Evolutionary conservation across 1,139 yeast species (phyloP), one percentile per base, ranked within the genome.

Genomic region (Candida tropicalis): DNA sequence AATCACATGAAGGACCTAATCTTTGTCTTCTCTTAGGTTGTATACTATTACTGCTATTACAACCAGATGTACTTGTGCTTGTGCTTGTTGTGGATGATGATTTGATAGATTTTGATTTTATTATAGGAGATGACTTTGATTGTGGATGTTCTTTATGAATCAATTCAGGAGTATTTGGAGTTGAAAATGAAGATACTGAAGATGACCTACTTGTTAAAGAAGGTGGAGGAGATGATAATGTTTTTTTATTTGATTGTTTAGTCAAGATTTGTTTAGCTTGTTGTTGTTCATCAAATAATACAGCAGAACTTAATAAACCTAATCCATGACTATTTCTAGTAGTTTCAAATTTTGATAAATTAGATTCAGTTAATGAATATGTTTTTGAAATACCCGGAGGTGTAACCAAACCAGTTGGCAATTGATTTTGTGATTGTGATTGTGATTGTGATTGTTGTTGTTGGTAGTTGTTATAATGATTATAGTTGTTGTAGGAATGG

Each of bases 1-100:
- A 68, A 59, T 85, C 91, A 62, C 93, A 85, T 39, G 87, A 80
- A 8, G 91, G 91, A 0, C 93, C 91, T 17, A 79, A 69, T 48
- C 93, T 66, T 61, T 85, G 91, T 52, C 86, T 62, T 61, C 75
- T 73, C 49, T 66, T 73, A 13, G 43, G 41, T 28, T 28, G 41
- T 17, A 13, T 24, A n/a, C 15, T 31, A n/a, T 12, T 25, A 10
- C 13, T 25, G 5, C 13, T 11, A 25, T n/a, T 20, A 17, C 32
- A 13, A 40, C 24, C 28, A 26, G 35, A 18, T 15, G 37, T 28
- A 12, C 35, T n/a, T 38, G 36, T 2, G 33, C 42, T 10, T n/a
- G 27, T 26, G 10, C 32, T 20, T 10, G 39, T 10, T 12, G 40
- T 20, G 24, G 38, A 15, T 25, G 12, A 35, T 22, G 32, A 18